Evolutionary conservation across 208 protist species (phyloP), one percentile per base, ranked within the genome.

Genomic region (Phytomonas serpens): DNA sequence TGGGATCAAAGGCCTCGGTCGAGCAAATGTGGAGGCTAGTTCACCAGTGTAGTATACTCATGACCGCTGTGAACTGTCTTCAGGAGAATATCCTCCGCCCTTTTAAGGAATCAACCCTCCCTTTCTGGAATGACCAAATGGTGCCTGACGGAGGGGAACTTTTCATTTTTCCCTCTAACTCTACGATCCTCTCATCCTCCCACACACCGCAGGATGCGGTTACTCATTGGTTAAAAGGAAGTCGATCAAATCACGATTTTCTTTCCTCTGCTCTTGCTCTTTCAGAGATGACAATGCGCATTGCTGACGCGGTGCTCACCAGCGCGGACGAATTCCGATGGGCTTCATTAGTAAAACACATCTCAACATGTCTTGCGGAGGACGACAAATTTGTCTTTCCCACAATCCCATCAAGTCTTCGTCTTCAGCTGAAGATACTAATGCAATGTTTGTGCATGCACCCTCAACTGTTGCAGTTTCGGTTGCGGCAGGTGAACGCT

Each of bases 381-480:
- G 86, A 92, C 68, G 81, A 87, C 64, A 70, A 52, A 32, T 64
- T 76, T 10, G 72, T 83, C n/a, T 88, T 94, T 72, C 80, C 85
- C 11, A 73, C 83, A 61, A 65, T 91, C n/a, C 83, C 86, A 9
- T 52, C 69, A 31, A 72, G 71, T 6, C 67, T 92, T 29, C 84
- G 86, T 5, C 34, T 33, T 4, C 64, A 72, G 19, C 69, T 94
- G 27, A 72, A 76, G 1, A 47, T 76, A 19, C 71, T 87, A 63
- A 85, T 84, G 69, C 75, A 86, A 30, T 57, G 84, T 16, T 40
- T 91, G 16, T 72, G 66, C 0, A 38, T 69, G 61, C 69, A 74
- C 16, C 69, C 80, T 0, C 67, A 75, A 31, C 23, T 66, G 4
- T 80, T 84, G 31, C 74, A 85, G 31, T 69, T 70, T 23, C 82